Conservation (phyloP, 306 rosid species). For the Vigna hirtella region DNA sequence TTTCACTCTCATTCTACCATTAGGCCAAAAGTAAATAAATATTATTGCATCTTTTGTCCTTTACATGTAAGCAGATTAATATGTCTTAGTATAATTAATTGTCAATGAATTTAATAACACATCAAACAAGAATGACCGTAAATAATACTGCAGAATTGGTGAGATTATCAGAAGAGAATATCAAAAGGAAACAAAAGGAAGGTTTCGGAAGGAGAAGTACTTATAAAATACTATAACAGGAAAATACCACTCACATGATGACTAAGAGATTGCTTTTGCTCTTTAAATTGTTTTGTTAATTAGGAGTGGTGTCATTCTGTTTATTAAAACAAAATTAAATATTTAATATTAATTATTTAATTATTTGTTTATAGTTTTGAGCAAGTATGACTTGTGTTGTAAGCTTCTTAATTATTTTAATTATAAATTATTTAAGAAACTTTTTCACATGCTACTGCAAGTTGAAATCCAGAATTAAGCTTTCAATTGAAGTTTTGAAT, state of each 20-base stretch:
- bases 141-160: neutral
- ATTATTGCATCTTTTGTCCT: constrained; percentile 1
- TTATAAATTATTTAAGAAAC: neutral
- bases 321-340: neutral
- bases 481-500: neutral
- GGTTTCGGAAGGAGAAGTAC: neutral
- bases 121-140: constrained; percentile 9
- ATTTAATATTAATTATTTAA: neutral
- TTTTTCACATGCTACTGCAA: constrained; percentile 16
- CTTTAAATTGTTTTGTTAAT: neutral
- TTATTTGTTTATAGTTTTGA: too few species aligned
- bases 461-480: constrained; percentile 2
- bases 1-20: neutral
- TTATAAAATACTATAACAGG: neutral
- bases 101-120: neutral
- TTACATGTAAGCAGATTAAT: constrained; percentile 15
- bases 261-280: constrained; percentile 1
- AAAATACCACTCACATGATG: constrained; percentile 6
- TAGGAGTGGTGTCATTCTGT: neutral
- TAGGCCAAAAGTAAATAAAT: neutral
- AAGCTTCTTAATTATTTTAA: neutral
- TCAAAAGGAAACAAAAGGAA: neutral
- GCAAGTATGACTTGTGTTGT: too few species aligned
- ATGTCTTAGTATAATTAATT: neutral
- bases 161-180: constrained; percentile 7